These are phyloP conservation scores for Xerocomellus intermedius DNA, from an alignment of 768 basidiomycete genomes.

Conservation along the genomic window DNA sequence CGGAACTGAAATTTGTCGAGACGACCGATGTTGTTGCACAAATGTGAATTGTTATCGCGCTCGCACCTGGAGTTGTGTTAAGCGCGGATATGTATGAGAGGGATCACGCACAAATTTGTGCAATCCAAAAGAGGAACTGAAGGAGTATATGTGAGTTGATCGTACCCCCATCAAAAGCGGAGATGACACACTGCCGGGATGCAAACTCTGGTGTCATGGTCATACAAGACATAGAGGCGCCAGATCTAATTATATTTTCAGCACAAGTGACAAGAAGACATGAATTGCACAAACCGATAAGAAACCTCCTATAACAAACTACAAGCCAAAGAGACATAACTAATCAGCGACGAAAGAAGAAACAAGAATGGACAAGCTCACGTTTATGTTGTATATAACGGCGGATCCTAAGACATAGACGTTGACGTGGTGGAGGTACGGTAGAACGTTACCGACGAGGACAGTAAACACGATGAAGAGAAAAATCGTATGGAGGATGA, in stretches of 20 bases:
- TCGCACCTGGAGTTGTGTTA: slow-evolving; percentile 8
- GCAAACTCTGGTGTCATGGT: slow-evolving; percentile 8
- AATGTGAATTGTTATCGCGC: not conserved
- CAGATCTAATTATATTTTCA: slow-evolving; percentile 13
- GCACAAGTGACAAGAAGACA: not conserved
- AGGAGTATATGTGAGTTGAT: not conserved
- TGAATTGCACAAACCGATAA: slow-evolving; percentile 18
- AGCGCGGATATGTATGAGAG: not conserved
- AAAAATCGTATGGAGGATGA: not conserved
- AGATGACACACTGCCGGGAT: slow-evolving; percentile 15
- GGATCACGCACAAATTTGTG: slow-evolving; percentile 15
- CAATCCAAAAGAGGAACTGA: slow-evolving; percentile 21
- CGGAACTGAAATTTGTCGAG: not conserved
- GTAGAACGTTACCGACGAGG: not conserved
- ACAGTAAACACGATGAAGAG: slow-evolving; percentile 4
- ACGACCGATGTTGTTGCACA: not conserved
- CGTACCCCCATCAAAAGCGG: not conserved
- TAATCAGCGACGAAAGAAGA: not conserved
- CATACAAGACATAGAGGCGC: slow-evolving; percentile 24
- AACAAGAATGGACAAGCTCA: not conserved
- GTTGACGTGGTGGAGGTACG: not conserved
- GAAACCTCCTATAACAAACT: slow-evolving; percentile 15
- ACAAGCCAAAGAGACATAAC: not conserved
- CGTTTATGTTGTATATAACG: slow-evolving; percentile 12
- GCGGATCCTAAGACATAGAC: not conserved